Conservation (phyloP, 1,139 yeast species). For the Geotrichum macrosporum region DNA sequence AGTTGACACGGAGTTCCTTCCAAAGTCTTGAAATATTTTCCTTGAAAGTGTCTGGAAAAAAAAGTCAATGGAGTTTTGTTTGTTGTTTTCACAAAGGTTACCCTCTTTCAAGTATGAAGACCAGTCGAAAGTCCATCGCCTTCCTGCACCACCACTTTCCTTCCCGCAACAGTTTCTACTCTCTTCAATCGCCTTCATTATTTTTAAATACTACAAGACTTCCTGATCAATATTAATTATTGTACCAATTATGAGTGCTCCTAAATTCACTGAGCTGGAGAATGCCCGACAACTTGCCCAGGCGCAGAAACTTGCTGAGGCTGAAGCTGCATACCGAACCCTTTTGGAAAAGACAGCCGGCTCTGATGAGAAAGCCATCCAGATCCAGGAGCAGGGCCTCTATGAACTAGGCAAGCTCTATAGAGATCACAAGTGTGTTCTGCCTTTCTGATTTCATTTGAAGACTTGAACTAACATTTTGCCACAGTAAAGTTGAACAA, state of each 20-base stretch:
- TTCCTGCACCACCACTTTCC: background rate
- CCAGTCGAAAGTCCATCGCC: background rate
- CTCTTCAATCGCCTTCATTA: background rate
- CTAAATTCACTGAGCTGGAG: slow-evolving; percentile 33
- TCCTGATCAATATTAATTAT: background rate
- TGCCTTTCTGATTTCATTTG: slow-evolving; percentile 13
- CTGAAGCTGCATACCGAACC: slow-evolving; percentile 54
- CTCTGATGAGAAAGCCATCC: slow-evolving; percentile 40
- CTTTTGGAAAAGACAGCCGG: slow-evolving; percentile 40
- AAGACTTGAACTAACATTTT: slow-evolving; percentile 24
- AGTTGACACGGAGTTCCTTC: too few species aligned
- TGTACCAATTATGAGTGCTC: slow-evolving; percentile 22
- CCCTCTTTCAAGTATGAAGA: slow-evolving; percentile 14
- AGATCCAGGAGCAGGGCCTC: slow-evolving; percentile 38
- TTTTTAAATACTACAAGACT: too few species aligned
- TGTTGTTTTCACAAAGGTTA: slow-evolving; percentile 10
- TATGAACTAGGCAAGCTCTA: slow-evolving; percentile 38
- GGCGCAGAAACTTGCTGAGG: slow-evolving; percentile 47
- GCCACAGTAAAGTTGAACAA: slow-evolving; percentile 42
- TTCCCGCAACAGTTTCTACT: background rate
- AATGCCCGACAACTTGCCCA: slow-evolving; percentile 57
- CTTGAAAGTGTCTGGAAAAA: background rate
- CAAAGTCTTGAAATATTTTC: slow-evolving; percentile 5
- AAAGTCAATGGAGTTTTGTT: background rate
- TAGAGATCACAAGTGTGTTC: slow-evolving; percentile 29